phyloP scores from a whole-genome alignment of 306 rosid genomes.

The Lathyrus aphaca region DNA sequence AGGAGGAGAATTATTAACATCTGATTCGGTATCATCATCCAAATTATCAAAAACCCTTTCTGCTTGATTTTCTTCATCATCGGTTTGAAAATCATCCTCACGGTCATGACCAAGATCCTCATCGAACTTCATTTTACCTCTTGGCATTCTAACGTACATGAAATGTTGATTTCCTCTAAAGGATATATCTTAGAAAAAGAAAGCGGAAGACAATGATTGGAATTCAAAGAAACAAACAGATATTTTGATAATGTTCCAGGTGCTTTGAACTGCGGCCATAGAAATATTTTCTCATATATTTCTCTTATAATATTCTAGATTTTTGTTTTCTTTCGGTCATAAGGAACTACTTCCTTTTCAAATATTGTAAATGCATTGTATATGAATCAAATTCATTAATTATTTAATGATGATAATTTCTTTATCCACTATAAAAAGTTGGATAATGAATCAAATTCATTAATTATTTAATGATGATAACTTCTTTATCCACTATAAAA shows the following conservation, averaged over 20 bases:
- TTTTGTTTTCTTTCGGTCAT: too few species aligned
- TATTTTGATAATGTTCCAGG: conserved; percentile 12
- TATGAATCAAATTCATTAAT: too few species aligned
- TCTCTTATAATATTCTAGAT: too few species aligned
- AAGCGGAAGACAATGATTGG: not conserved
- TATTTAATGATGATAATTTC: too few species aligned
- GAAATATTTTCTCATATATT: not conserved
- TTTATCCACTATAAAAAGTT: too few species aligned
- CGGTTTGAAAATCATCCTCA: conserved; percentile 57
- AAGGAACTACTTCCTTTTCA: too few species aligned
- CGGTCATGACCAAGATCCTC: conserved; percentile 62
- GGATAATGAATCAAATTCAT: too few species aligned
- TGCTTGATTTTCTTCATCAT: conserved; percentile 70
- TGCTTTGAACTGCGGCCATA: conserved; percentile 24
- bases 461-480: too few species aligned
- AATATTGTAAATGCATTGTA: too few species aligned
- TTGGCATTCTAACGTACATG: conserved; percentile 1
- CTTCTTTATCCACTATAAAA: too few species aligned
- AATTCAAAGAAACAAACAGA: not conserved
- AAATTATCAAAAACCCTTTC: conserved; percentile 39
- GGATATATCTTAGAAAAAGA: not conserved
- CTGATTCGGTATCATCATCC: conserved; percentile 52
- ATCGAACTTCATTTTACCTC: conserved; percentile 49
- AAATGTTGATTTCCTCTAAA: not conserved
- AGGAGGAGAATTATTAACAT: conserved; percentile 30